Conservation (phyloP, 176 grass and related monocot species). For the Oryza brachyantha region DNA sequence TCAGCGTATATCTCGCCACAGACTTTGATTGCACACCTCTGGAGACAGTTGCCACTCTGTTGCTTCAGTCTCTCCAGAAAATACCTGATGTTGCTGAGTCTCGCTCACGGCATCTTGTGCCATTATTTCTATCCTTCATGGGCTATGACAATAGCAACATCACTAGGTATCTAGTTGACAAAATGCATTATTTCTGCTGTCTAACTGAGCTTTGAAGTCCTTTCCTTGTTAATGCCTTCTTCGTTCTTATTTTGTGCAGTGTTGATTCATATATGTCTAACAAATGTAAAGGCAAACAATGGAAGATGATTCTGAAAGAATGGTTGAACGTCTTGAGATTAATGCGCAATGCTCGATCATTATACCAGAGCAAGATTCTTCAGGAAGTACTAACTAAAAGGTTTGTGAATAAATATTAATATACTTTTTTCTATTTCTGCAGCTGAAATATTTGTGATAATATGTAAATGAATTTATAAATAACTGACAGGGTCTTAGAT, state of each 20-base stretch:
- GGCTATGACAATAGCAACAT: slow-evolving; percentile 57
- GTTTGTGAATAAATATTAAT: slow-evolving; percentile 40
- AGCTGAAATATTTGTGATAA: slow-evolving; percentile 2
- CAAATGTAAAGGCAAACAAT: slow-evolving; percentile 77
- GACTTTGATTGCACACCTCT: slow-evolving; percentile 68
- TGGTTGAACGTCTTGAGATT: slow-evolving; percentile 78
- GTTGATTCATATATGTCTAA: slow-evolving; percentile 53
- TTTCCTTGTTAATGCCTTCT: slow-evolving; percentile 17
- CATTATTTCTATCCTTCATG: slow-evolving; percentile 88
- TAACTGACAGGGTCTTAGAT: slow-evolving; percentile 70
- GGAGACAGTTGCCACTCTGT: slow-evolving; percentile 50
- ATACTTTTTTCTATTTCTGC: slow-evolving; percentile 11
- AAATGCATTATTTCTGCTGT: slow-evolving; percentile 21
- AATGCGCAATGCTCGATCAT: slow-evolving; percentile 83
- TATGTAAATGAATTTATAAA: slow-evolving; percentile 11
- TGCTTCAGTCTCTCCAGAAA: slow-evolving; percentile 84
- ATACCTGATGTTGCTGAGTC: slow-evolving; percentile 87
- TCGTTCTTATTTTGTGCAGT: slow-evolving; percentile 44
- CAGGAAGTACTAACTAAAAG: slow-evolving; percentile 77
- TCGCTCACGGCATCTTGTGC: slow-evolving; percentile 79
- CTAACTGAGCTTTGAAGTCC: background rate
- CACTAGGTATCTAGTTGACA: slow-evolving; percentile 55
- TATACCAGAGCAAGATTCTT: slow-evolving; percentile 70
- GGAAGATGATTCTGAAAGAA: slow-evolving; percentile 87
- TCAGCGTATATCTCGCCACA: slow-evolving; percentile 54